Conservation (phyloP, 83 land plant species). For the Picea engelmannii region DNA sequence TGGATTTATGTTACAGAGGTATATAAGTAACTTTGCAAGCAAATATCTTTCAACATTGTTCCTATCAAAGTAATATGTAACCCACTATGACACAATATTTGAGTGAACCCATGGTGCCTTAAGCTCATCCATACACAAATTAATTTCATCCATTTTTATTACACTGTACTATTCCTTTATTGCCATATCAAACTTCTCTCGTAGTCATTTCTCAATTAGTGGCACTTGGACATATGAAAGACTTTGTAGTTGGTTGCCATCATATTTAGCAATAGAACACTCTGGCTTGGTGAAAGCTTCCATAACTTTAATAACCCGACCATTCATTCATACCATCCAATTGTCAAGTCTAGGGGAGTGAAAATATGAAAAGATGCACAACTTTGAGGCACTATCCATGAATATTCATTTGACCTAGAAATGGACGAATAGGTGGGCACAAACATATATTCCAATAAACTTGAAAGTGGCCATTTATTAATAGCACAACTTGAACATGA, state of each 20-base stretch:
- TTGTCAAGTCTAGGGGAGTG: constrained; percentile 70
- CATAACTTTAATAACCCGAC: constrained; percentile 45
- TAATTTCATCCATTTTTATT: constrained; percentile 71
- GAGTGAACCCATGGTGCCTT: constrained; percentile 71
- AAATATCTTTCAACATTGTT: constrained; percentile 76
- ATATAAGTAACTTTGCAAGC: constrained; percentile 59
- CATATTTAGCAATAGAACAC: constrained; percentile 38
- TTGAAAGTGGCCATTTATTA: background rate
- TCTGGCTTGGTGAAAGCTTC: constrained; percentile 58
- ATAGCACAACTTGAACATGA: background rate
- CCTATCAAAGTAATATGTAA: constrained; percentile 73
- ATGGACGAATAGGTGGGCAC: constrained; percentile 24
- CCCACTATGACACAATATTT: constrained; percentile 70
- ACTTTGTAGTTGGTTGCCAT: constrained; percentile 14
- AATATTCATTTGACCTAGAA: constrained; percentile 15
- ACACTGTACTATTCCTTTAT: constrained; percentile 80
- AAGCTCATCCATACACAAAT: constrained; percentile 76
- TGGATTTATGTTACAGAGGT: constrained; percentile 45
- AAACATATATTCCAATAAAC: constrained; percentile 15
- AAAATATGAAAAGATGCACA: constrained; percentile 51
- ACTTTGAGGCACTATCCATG: constrained; percentile 23
- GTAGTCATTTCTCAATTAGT: constrained; percentile 37
- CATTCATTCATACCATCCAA: constrained; percentile 32
- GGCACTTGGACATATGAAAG: background rate
- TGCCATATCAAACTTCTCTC: constrained; percentile 41